Evolutionary conservation across 257 asterid genomes (phyloP).

Genomic region (Solanum lycopersicoides): DNA sequence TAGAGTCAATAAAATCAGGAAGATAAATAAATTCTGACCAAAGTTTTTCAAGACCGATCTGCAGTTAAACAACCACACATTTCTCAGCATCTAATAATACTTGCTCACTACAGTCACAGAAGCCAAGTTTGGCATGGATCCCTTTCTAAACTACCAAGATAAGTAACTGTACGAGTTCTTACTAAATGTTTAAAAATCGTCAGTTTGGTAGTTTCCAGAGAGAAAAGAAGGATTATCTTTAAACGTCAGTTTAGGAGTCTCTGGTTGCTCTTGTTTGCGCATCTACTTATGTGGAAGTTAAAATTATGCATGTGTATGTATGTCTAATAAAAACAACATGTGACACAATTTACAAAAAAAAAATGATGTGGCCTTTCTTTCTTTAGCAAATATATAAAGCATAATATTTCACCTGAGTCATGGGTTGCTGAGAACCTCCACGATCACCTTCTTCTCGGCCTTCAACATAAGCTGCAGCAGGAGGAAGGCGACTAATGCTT

Average conservation of each 20-base stretch:
- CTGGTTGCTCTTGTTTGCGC: not conserved
- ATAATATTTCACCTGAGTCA: slow-evolving; percentile 59
- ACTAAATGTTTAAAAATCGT: not conserved
- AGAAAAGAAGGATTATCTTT: not conserved
- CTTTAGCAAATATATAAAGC: not conserved
- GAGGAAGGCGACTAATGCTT: not conserved
- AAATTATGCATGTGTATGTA: not conserved
- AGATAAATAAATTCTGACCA: not conserved
- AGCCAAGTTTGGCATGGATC: not conserved
- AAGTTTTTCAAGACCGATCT: not conserved
- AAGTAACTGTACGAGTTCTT: not conserved
- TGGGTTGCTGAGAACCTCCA: slow-evolving; percentile 61
- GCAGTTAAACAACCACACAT: not conserved
- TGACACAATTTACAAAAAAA: not conserved
- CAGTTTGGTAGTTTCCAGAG: not conserved
- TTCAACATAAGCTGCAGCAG: slow-evolving; percentile 68
- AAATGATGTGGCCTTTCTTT: not conserved
- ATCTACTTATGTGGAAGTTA: not conserved
- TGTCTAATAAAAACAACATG: not conserved
- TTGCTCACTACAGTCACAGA: too few relatives aligned
- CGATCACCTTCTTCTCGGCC: slow-evolving; percentile 80
- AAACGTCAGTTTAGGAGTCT: not conserved
- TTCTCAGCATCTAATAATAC: not conserved
- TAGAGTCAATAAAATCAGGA: not conserved
- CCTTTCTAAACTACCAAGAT: not conserved